Conservation (phyloP, 2,329 filamentous ascomycete species). For the Aureobasidium musti region DNA sequence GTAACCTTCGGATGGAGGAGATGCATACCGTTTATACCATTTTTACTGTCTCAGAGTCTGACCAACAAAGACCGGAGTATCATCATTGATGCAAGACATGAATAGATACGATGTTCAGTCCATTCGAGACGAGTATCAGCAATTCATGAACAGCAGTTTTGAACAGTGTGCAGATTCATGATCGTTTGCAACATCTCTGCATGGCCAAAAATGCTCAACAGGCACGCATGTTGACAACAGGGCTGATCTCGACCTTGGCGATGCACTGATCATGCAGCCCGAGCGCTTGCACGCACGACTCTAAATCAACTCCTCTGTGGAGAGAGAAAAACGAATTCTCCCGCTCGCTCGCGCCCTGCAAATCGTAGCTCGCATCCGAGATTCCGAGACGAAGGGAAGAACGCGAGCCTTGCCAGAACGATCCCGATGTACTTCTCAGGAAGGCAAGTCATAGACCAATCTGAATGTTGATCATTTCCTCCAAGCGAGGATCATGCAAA, state of each 20-base stretch:
- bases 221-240: neutral
- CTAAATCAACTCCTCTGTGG: conserved; percentile 8
- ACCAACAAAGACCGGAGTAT: neutral
- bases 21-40: neutral
- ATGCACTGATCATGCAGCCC: neutral
- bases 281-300: conserved; percentile 1
- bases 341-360: neutral
- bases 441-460: neutral
- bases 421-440: conserved; percentile 3
- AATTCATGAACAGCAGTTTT: neutral
- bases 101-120: neutral
- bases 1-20: neutral
- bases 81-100: neutral
- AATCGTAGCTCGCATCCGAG: neutral
- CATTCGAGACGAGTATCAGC: neutral
- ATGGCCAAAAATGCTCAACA: neutral
- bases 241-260: neutral
- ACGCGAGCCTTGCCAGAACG: neutral
- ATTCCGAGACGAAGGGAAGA: neutral
- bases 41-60: neutral
- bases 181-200: neutral
- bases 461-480: neutral
- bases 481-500: neutral
- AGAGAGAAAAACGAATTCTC: conserved; percentile 16
- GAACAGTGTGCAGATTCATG: too few relatives aligned